Percentiles rank a stretch among this genome's conserved stretches.
Evolutionary conservation across 306 rosid species (phyloP).

Genomic region (Chamaecrista fasciculata): DNA sequence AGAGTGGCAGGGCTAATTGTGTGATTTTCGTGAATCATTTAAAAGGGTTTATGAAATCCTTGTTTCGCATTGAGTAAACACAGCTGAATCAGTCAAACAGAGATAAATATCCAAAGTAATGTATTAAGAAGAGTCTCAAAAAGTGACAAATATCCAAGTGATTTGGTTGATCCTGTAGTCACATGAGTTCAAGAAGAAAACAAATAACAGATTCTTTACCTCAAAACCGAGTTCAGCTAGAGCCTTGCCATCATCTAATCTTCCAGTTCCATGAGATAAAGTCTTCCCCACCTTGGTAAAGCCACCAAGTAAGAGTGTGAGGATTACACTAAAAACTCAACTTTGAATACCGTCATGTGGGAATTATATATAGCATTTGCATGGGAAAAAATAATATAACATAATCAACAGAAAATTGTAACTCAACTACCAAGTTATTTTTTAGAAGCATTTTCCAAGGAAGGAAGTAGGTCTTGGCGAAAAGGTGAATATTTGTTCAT

Average conservation of each 20-base stretch:
- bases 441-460: neutral
- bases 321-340: neutral
- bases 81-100: neutral
- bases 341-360: too few species aligned
- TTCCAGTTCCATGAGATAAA: conserved; percentile 43
- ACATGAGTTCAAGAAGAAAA: neutral
- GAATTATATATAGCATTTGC: neutral
- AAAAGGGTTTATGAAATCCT: neutral
- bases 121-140: neutral
- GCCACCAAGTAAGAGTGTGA: conserved; percentile 21
- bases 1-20: neutral
- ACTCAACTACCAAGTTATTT: conserved; percentile 5
- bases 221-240: conserved; percentile 55
- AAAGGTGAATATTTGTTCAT: neutral
- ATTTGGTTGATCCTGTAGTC: neutral
- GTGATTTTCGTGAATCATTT: neutral
- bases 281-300: conserved; percentile 54
- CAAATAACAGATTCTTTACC: conserved; percentile 27
- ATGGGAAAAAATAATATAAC: neutral
- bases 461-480: neutral
- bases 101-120: neutral
- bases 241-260: conserved; percentile 52
- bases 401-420: conserved; percentile 9
- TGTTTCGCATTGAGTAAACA: neutral
- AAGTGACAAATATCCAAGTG: too few species aligned